Evolutionary conservation across 441 rosid genomes (phyloP).

Genomic region (Dalechampia spathulata): DNA sequence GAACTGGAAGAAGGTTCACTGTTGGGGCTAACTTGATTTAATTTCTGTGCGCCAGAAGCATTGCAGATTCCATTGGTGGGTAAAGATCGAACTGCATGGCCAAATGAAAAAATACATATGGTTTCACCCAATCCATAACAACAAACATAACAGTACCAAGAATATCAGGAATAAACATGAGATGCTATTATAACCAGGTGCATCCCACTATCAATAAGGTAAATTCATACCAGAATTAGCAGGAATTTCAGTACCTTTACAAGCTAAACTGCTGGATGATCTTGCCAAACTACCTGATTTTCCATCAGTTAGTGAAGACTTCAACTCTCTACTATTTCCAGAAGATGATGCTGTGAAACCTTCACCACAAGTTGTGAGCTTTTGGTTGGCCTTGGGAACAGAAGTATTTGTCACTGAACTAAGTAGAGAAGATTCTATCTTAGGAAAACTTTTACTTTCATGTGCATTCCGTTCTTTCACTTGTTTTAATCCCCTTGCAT

Average conservation of each 20-base stretch:
- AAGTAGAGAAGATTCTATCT: slow-evolving; percentile 29
- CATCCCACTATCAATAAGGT: slow-evolving; percentile 14
- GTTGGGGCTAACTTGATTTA: slow-evolving; percentile 41
- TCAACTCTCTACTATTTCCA: slow-evolving; percentile 46
- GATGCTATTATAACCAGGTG: neutral
- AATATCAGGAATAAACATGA: slow-evolving; percentile 4
- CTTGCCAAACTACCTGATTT: slow-evolving; percentile 44
- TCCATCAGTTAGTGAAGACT: slow-evolving; percentile 52
- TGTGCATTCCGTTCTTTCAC: slow-evolving; percentile 39
- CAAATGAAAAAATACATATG: slow-evolving; percentile 13
- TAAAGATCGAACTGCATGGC: slow-evolving; percentile 42
- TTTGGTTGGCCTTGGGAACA: slow-evolving; percentile 44
- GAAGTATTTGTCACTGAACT: slow-evolving; percentile 28
- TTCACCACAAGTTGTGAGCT: slow-evolving; percentile 48
- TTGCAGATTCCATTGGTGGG: slow-evolving; percentile 28
- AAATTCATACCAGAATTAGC: slow-evolving; percentile 47
- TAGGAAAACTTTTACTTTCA: slow-evolving; percentile 41
- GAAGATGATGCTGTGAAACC: slow-evolving; percentile 27
- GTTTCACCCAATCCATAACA: slow-evolving; percentile 2
- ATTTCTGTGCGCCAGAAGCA: slow-evolving; percentile 40
- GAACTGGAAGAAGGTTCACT: slow-evolving; percentile 62
- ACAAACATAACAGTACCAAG: neutral
- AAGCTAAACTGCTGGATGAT: slow-evolving; percentile 41
- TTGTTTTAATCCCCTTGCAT: slow-evolving; percentile 50
- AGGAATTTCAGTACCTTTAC: slow-evolving; percentile 42